Conservation (phyloP, 2,329 filamentous ascomycete species). For the Cordyceps fumosorosea region DNA sequence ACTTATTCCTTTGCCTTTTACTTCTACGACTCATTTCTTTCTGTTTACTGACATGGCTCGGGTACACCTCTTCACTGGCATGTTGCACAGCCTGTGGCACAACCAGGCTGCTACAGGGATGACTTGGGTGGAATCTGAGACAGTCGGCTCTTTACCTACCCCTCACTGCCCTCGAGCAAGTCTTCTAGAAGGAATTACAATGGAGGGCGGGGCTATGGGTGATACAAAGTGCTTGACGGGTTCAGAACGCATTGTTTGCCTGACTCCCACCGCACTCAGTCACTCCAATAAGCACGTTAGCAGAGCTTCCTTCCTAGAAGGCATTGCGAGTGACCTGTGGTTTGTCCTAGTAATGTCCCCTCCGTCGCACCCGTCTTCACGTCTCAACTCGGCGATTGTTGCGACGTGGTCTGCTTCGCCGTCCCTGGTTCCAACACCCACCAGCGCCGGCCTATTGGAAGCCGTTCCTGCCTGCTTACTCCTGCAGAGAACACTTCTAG, state of each 20-base stretch:
- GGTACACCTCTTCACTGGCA: not conserved
- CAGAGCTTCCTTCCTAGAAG: too few species aligned
- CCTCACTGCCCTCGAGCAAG: not conserved
- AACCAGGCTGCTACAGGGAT: not conserved
- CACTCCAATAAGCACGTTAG: not conserved
- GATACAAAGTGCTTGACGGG: constrained; percentile 4
- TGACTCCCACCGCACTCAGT: not conserved
- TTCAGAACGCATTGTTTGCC: constrained; percentile 4
- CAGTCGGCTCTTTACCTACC: constrained; percentile 2
- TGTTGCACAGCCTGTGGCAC: not conserved
- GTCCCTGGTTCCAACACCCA: not conserved
- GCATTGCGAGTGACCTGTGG: not conserved
- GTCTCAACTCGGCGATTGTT: constrained; percentile 10
- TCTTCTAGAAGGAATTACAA: constrained; percentile 1
- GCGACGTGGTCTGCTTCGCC: not conserved
- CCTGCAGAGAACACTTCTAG: not conserved
- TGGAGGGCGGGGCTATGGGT: not conserved
- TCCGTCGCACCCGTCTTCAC: not conserved
- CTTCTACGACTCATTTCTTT: not conserved
- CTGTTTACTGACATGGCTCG: not conserved
- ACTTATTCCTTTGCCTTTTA: not conserved
- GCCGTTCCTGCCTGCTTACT: not conserved
- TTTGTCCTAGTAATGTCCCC: not conserved
- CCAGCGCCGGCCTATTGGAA: not conserved
- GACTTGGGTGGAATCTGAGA: not conserved